phyloP scores from a whole-genome alignment of 208 protist genomes.

The Crithidia fasciculata region DNA sequence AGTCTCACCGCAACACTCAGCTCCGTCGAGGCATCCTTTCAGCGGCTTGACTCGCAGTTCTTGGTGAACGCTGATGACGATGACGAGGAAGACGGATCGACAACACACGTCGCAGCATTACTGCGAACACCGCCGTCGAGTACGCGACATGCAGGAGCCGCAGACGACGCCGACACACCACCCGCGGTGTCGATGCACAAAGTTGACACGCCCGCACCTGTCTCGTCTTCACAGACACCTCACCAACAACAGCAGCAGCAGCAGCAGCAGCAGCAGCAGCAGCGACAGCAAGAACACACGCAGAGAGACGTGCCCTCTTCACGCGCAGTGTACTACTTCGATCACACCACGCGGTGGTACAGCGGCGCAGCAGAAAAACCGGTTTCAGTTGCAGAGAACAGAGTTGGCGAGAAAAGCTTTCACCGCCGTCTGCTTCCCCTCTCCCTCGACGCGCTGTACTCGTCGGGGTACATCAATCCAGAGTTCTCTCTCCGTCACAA shows the following conservation, averaged over 20 bases:
- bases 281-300: not conserved
- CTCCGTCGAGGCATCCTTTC: slow-evolving; percentile 28
- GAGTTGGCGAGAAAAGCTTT: slow-evolving; percentile 14
- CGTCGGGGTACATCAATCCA: slow-evolving; percentile 55
- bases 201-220: too few species aligned
- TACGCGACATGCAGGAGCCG: too few species aligned
- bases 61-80: slow-evolving; percentile 10
- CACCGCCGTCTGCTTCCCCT: slow-evolving; percentile 37
- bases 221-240: too few species aligned
- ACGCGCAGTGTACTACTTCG: slow-evolving; percentile 18
- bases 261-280: slow-evolving; percentile 6
- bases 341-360: slow-evolving; percentile 31
- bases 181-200: too few species aligned
- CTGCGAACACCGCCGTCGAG: too few species aligned
- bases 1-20: slow-evolving; percentile 3
- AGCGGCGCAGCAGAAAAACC: not conserved
- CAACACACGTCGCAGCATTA: not conserved
- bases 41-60: slow-evolving; percentile 25
- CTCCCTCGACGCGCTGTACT: slow-evolving; percentile 47
- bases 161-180: too few species aligned
- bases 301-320: not conserved
- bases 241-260: not conserved
- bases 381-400: too few species aligned
- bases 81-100: not conserved
- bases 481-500: slow-evolving; percentile 60